Evolutionary conservation across 768 basidiomycete genomes (phyloP), one percentile per base, ranked within the genome.

Genomic region (Rhizopogon roseolus): DNA sequence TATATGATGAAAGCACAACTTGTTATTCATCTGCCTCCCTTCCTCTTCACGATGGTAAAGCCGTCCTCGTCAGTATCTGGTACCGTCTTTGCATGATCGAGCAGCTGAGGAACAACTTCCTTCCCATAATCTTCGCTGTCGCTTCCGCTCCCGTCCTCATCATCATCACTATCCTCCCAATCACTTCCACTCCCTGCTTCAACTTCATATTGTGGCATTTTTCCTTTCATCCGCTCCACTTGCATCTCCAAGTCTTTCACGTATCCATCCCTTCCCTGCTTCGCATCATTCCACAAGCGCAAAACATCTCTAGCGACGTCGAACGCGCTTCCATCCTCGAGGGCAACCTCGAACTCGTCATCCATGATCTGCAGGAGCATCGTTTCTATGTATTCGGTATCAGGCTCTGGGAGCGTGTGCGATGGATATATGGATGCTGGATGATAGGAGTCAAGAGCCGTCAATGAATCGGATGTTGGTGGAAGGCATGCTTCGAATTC

Each of bases 21-120:
- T 36, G 34, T 19, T 36, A 48, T 36, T 73, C 59, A 79, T 67
- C 67, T 66, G 55, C 71, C 70, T 10, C 81, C 77, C 61, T 81
- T 84, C 25, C 73, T 75, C 60, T 80, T 80, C 2, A 98, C 91
- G 49, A 87, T 64, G 3, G 88, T 92, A 65, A 98, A 98, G 1
- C 95, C 95, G 55, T 98, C 94, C 56, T 94, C 90, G 62, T 98
- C 95, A 0, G 95, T 77, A 49, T 90, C 80, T 0, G 88, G 86
- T 62, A 88, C 85, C 10, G 76, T 71, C 49, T 69, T 74, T 3
- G 65, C 56, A 40, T 59, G 69, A 53, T 80, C 75, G 17, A 88
- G 59, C 22, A 91, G 66, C 59, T 76, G 76, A 3, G 88, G 90
- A 1, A 69, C 78, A 39, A 76, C 80, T 5, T 80, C 77, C 27